These are phyloP conservation scores for Volvox reticuliferus DNA, from an alignment of 139 green algal species.

Conservation along the genomic window DNA sequence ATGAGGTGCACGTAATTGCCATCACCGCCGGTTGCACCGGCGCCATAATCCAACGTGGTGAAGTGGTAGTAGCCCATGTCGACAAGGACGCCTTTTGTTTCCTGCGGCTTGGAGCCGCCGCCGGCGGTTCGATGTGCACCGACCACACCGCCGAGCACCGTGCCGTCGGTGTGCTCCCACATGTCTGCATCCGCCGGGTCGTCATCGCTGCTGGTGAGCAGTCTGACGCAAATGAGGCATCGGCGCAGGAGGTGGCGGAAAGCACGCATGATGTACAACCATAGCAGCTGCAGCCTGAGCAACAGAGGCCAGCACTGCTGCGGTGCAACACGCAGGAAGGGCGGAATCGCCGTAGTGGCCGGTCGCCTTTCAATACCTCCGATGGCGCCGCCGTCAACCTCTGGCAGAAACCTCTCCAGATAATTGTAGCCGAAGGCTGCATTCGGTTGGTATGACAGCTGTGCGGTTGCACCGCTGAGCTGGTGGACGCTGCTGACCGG, in stretches of 20 bases:
- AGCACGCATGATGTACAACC: background rate
- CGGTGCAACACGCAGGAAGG: background rate
- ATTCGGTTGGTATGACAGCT: background rate
- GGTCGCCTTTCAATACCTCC: background rate
- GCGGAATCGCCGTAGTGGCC: background rate
- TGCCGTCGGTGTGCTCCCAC: slow-evolving; percentile 47
- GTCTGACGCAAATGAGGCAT: slow-evolving; percentile 38
- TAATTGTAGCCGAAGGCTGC: background rate
- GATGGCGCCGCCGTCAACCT: background rate
- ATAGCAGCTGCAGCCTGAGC: background rate
- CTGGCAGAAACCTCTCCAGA: background rate
- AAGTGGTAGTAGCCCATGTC: slow-evolving; percentile 65
- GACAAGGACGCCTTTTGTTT: slow-evolving; percentile 56
- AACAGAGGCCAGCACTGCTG: background rate
- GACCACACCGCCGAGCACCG: background rate
- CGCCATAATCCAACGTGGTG: slow-evolving; percentile 10
- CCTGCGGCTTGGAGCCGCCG: background rate
- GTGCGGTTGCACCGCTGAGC: background rate
- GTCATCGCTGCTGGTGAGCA: slow-evolving; percentile 42
- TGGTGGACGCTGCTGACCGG: background rate
- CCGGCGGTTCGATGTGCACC: background rate
- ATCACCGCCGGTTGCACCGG: background rate
- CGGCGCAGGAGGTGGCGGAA: background rate
- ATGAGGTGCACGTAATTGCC: slow-evolving; percentile 55
- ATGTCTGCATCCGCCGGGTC: slow-evolving; percentile 50